Evolutionary conservation across 73 alveolate genomes (phyloP), one percentile per base, ranked within the genome.

Genomic region (Loxodes magnus): DNA sequence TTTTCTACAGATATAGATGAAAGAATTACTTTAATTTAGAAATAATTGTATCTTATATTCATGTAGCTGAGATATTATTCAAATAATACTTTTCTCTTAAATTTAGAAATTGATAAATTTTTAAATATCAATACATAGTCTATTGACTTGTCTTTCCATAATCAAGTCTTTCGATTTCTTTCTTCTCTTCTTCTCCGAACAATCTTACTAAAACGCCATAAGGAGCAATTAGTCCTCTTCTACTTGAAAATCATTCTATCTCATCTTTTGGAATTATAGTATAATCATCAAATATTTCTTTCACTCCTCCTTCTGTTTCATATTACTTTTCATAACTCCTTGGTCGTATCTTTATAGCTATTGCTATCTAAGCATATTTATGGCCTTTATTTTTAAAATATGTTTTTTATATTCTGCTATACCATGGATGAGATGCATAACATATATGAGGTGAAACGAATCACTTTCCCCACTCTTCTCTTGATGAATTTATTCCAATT

Each of bases 251-350:
- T n/a, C 41, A 31, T 31, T 31, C 41, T 9, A 31, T 31, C 10
- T 31, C 41, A 31, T 31, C 10, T 31, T 31, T n/a, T 7, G 7
- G 7, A 31, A 31, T 31, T 9, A 31, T 31, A 7, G 41, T 9
- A 31, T 31, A 31, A 31, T 31, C 41, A 31, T 31, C 41, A 31
- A 31, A 31, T 7, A 31, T 31, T 31, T 31, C 10, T n/a, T 31
- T 31, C 7, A n/a, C 41, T 31, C 41, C 41, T 31, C 41, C 41
- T 31, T 31, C 41, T 31, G 41, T 31, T 31, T 31, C 41, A 31
- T 7, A 7, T 31, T 31, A n/a, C 10, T 31, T 31, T 31, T 31
- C 12, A 31, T 31, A 31, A 31, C 7, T 31, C 41, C 41, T n/a
- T 31, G 12, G 7, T n/a, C 41, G 7, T 9, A 31, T 31, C 10